Percentiles rank a stretch among this genome's conserved stretches.
Conservation (phyloP, 257 asterid genomes). For the Solanum boliviense region DNA sequence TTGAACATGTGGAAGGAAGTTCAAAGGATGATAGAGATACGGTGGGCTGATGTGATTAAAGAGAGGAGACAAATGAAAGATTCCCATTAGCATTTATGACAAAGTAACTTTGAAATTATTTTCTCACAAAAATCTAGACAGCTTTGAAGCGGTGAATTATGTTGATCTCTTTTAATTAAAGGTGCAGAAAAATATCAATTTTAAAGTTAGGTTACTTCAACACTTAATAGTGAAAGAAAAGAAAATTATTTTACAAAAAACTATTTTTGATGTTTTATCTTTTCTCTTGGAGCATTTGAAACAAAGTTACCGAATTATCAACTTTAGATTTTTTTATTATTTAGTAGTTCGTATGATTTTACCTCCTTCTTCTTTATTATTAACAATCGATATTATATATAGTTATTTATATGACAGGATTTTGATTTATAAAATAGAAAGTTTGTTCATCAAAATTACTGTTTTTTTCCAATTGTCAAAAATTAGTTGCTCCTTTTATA, state of each 20-base stretch:
- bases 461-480: too few species aligned
- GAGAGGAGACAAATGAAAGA: slow-evolving; percentile 49
- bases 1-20: not conserved
- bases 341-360: not conserved
- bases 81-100: slow-evolving; percentile 78
- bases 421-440: too few species aligned
- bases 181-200: not conserved
- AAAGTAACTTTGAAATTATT: slow-evolving; percentile 26
- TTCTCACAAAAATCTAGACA: slow-evolving; percentile 26
- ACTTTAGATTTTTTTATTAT: not conserved
- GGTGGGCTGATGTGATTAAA: slow-evolving; percentile 43
- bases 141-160: not conserved
- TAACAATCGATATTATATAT: not conserved
- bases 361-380: not conserved
- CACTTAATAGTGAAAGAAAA: not conserved
- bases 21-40: not conserved
- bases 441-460: too few species aligned
- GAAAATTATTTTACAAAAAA: too few species aligned
- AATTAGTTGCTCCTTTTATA: not conserved
- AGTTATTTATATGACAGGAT: not conserved
- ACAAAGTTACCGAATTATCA: not conserved
- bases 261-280: not conserved
- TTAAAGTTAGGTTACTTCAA: not conserved
- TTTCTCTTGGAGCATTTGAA: not conserved
- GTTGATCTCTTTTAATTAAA: not conserved